Conservation (phyloP, 176 grass and related monocot species). For the Musa schizocarpa region DNA sequence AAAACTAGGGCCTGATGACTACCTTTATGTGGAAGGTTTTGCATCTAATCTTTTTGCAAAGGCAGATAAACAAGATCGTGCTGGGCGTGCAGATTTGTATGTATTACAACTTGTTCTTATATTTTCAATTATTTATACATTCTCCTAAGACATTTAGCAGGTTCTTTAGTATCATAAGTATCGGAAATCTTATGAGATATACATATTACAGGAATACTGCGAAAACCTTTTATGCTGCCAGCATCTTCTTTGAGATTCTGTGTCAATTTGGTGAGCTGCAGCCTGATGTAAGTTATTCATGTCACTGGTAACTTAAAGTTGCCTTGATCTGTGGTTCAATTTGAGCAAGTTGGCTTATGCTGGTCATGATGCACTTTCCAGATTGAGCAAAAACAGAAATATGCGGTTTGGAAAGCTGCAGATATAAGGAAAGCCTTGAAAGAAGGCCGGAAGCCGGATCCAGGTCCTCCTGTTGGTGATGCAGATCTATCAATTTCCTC, state of each 20-base stretch:
- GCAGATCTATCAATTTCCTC: slow-evolving; percentile 41
- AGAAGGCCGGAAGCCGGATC: slow-evolving; percentile 81
- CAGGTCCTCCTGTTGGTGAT: slow-evolving; percentile 86
- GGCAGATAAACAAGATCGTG: slow-evolving; percentile 97
- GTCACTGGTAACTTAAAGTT: not conserved
- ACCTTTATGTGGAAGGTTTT: slow-evolving; percentile 91
- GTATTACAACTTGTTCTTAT: not conserved
- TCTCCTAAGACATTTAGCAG: not conserved
- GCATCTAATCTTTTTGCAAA: slow-evolving; percentile 90
- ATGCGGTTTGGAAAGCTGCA: slow-evolving; percentile 95
- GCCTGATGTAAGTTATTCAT: slow-evolving; percentile 56
- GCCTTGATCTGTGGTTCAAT: not conserved
- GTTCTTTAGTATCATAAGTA: slow-evolving; percentile 4
- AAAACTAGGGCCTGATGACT: slow-evolving; percentile 60
- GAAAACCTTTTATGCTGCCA: slow-evolving; percentile 97
- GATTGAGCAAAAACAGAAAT: slow-evolving; percentile 97
- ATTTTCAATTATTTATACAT: not conserved
- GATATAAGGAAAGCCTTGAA: slow-evolving; percentile 98
- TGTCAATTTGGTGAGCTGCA: slow-evolving; percentile 84
- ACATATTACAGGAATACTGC: slow-evolving; percentile 70
- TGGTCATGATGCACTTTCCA: slow-evolving; percentile 23
- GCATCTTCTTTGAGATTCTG: slow-evolving; percentile 94
- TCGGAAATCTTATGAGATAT: not conserved
- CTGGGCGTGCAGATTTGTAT: slow-evolving; percentile 91
- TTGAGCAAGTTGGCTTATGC: not conserved